phyloP scores from a whole-genome alignment of 495 filamentous ascomycete species.

The Viridothelium virens region DNA sequence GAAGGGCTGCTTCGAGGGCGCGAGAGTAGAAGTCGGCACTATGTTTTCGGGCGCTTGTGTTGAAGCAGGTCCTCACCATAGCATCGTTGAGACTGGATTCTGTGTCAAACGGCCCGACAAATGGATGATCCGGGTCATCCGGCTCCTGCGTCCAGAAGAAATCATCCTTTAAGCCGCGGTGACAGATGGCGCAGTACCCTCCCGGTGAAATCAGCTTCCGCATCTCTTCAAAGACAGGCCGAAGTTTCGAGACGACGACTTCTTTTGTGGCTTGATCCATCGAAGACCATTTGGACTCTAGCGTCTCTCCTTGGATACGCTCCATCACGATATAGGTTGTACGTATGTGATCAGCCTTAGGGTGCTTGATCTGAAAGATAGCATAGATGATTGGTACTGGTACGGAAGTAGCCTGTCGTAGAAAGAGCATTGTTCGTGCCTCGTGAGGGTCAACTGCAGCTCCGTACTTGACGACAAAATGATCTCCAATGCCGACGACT shows the following conservation, averaged over 20 bases:
- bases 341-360: constrained; percentile 18
- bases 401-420: constrained; percentile 31
- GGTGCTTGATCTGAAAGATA: constrained; percentile 28
- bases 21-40: constrained; percentile 21
- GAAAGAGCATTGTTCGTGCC: constrained; percentile 39
- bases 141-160: constrained; percentile 31
- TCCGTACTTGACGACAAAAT: constrained; percentile 41
- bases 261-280: constrained; percentile 32
- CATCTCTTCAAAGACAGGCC: constrained; percentile 31
- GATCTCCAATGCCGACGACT: constrained; percentile 25
- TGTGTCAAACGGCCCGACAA: constrained; percentile 35
- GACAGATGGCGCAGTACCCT: constrained; percentile 35
- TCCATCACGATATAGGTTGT: constrained; percentile 37
- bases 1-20: constrained; percentile 20
- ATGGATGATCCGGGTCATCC: constrained; percentile 3
- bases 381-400: constrained; percentile 37
- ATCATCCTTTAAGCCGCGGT: constrained; percentile 31
- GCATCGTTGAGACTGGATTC: constrained; percentile 23
- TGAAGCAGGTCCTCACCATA: constrained; percentile 21
- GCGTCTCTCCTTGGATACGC: constrained; percentile 32
- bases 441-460: constrained; percentile 30
- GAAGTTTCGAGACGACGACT: constrained; percentile 28
- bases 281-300: constrained; percentile 31
- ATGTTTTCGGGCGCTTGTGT: constrained; percentile 16
- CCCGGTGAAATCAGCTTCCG: constrained; percentile 32